Base-by-base conservation (phyloP, 306 rosid species). In the Malus sylvestris region DNA sequence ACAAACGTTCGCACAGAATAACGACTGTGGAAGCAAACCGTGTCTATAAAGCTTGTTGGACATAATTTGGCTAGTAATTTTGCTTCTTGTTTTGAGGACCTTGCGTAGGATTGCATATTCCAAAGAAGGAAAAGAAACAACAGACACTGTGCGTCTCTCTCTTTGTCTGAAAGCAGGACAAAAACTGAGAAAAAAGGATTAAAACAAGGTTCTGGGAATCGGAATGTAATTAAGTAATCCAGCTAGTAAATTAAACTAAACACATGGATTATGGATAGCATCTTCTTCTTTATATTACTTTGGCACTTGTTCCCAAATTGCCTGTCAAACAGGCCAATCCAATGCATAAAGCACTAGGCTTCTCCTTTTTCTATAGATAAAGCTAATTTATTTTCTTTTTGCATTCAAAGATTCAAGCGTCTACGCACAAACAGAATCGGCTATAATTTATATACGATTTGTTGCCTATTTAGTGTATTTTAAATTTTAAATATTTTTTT, bases 301-400 rank as follows among this genome's bases (percentile, higher is more conserved):
- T 66, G 79, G 83, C 82, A 4, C 75, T 75, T 81, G 89, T 85
- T 76, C 82, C 88, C 73, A 29, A 11, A 71, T 25, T 64, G 53
- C 78, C 61, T 49, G 70, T 77, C 63, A 46, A 72, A 10, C 44
- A 23, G 25, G 51, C 68, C 51, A 45, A 66, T 65, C 45, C 45
- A 38, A 61, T 9, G 11, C 42, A 38, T 3, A 55, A 23, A 71
- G 65, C 59, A 59, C 33, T 42, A 2, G 12, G 40, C 70, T 38
- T 63, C 58, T 27, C 30, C 10, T 44, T 67, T 79, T 72, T 49
- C 70, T 18, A 80, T 19, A n/a, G 18, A 38, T 19, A 29, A 58
- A 63, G 3, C 18, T 40, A 4, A 38, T 59, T 46, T 59, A 40
- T 69, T 70, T 75, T 66, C 6, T 70, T 52, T 38, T 42, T 68